These are phyloP conservation scores for Dactylellina haptotyla DNA, from an alignment of 2,329 filamentous ascomycete species.

Conservation along the genomic window DNA sequence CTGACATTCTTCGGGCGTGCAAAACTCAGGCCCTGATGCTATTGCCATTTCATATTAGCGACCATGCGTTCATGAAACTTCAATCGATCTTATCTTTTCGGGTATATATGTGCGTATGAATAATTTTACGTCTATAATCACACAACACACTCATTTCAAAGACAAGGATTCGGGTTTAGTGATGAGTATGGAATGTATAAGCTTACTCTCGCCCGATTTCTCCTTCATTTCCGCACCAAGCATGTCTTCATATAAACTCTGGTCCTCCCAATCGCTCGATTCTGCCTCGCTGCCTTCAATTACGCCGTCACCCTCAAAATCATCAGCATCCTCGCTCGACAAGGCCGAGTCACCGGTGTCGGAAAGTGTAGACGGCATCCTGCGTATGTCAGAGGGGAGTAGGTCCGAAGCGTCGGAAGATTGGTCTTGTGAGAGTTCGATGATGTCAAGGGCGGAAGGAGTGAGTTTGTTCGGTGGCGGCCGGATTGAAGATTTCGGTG, in stretches of 20 bases:
- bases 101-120: no score
- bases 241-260: slow-evolving; percentile 72
- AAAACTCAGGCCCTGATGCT: slow-evolving; percentile 65
- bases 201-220: slow-evolving; percentile 66
- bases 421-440: slow-evolving; percentile 51
- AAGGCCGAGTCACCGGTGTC: slow-evolving; percentile 33
- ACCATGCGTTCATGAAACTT: slow-evolving; percentile 1
- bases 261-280: slow-evolving; percentile 70
- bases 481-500: slow-evolving; percentile 53
- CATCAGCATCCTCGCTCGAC: slow-evolving; percentile 60
- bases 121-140: no score
- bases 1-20: slow-evolving; percentile 75
- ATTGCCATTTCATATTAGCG: slow-evolving; percentile 12
- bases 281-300: slow-evolving; percentile 55
- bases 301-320: slow-evolving; percentile 55
- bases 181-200: slow-evolving; percentile 43
- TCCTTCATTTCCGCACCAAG: slow-evolving; percentile 69
- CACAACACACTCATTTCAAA: neutral
- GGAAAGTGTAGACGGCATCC: slow-evolving; percentile 33
- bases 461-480: slow-evolving; percentile 47
- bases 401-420: slow-evolving; percentile 60
- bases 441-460: slow-evolving; percentile 57
- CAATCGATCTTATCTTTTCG: no score
- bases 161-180: neutral
- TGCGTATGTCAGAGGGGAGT: slow-evolving; percentile 58